A percentile compares a stretch with the other conserved stretches of the same genome.
Conservation (phyloP, 176 grass and related monocot species). For the Lolium multiflorum region DNA sequence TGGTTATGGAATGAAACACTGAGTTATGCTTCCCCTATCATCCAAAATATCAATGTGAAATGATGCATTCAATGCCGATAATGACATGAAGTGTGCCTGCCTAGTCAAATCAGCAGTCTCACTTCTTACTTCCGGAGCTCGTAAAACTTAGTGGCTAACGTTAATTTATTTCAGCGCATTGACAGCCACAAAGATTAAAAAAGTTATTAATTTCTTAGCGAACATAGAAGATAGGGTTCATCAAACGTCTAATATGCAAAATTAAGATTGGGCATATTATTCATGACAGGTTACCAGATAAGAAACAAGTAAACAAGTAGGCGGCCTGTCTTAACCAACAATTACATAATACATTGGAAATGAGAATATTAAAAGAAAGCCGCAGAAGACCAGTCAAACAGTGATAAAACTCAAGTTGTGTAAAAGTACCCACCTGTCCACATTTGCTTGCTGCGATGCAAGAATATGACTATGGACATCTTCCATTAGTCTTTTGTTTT, state of each 20-base stretch:
- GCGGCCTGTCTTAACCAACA: neutral
- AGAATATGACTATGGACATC: slow-evolving; percentile 96
- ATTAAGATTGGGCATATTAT: neutral
- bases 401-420: slow-evolving; percentile 20
- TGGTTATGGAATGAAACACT: slow-evolving; percentile 1
- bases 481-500: slow-evolving; percentile 93
- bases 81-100: slow-evolving; percentile 7
- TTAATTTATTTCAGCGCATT: slow-evolving; percentile 1
- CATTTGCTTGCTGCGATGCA: slow-evolving; percentile 85
- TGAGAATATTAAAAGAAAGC: neutral
- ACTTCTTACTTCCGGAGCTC: neutral
- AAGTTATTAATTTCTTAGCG: neutral
- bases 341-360: neutral
- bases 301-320: slow-evolving; percentile 25
- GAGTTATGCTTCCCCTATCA: neutral
- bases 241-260: neutral
- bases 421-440: slow-evolving; percentile 67
- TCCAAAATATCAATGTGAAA: slow-evolving; percentile 27
- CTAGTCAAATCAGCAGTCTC: slow-evolving; percentile 5
- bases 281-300: neutral
- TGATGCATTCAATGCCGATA: neutral
- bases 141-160: neutral
- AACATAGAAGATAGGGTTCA: slow-evolving; percentile 8
- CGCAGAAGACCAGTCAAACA: neutral
- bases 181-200: neutral